Percentiles rank a stretch among this genome's conserved stretches.
phyloP scores from a whole-genome alignment of 1,284 basidiomycete species.

The Moesziomyces sp. region DNA sequence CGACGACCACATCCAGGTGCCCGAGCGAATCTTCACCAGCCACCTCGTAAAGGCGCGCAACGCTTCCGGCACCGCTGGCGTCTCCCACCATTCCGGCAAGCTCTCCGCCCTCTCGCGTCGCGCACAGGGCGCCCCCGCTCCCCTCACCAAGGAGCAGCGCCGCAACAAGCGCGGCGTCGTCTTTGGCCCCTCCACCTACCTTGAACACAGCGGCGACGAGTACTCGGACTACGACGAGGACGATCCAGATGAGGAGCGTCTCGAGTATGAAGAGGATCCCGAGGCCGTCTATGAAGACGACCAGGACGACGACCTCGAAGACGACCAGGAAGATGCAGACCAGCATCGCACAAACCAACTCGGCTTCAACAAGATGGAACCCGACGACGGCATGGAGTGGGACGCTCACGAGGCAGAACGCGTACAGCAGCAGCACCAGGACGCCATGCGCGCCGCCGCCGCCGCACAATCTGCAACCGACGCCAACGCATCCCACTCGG shows the following conservation, averaged over 20 bases:
- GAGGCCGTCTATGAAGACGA: constrained; percentile 52
- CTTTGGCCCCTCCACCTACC: constrained; percentile 62
- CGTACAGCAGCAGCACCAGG: constrained; percentile 60
- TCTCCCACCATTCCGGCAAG: constrained; percentile 64
- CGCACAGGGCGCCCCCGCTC: constrained; percentile 47
- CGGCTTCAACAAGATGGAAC: constrained; percentile 68
- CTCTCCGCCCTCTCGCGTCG: constrained; percentile 63
- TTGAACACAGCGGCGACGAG: constrained; percentile 66
- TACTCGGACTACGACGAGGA: constrained; percentile 58
- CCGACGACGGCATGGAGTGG: constrained; percentile 71
- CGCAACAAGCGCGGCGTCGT: constrained; percentile 59
- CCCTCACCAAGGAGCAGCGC: constrained; percentile 42
- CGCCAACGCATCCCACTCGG: constrained; percentile 4
- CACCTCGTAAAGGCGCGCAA: constrained; percentile 63
- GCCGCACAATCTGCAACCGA: too few relatives aligned
- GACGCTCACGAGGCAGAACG: constrained; percentile 69
- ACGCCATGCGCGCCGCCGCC: constrained; percentile 10
- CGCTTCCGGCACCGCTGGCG: constrained; percentile 38
- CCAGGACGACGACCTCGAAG: constrained; percentile 13
- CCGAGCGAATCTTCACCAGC: constrained; percentile 51
- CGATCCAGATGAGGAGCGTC: constrained; percentile 47
- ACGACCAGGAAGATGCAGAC: constrained; percentile 5
- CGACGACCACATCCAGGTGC: constrained; percentile 64
- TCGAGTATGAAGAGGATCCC: constrained; percentile 52
- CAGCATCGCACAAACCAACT: constrained; percentile 11